A percentile compares a stretch with the other conserved stretches of the same genome.
Evolutionary conservation across 73 alveolate species (phyloP).

Genomic region (Stentor coeruleus): DNA sequence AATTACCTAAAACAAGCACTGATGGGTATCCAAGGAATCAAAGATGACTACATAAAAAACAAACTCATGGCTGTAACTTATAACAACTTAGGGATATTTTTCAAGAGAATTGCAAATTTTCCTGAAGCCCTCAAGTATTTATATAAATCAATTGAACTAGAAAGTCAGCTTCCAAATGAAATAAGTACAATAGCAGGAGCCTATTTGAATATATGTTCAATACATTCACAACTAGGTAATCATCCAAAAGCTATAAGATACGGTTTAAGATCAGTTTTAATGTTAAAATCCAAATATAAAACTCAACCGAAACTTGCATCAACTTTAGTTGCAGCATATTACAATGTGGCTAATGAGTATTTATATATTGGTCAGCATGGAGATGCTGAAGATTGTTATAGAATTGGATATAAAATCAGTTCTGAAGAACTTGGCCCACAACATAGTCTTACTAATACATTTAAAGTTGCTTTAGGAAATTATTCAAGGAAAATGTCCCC

Average conservation of each 20-base stretch:
- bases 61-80: slow-evolving; percentile 1
- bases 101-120: not conserved
- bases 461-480: not conserved
- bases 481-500: not conserved
- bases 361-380: not conserved
- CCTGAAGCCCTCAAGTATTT: slow-evolving; percentile 3
- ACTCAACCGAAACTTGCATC: not conserved
- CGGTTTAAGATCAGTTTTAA: not conserved
- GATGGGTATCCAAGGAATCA: not conserved
- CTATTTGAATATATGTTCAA: slow-evolving; percentile 8
- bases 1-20: slow-evolving; percentile 2
- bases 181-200: slow-evolving; percentile 14
- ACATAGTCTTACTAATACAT: not conserved
- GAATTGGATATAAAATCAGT: not conserved
- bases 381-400: slow-evolving; percentile 8
- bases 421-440: not conserved
- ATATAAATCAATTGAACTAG: slow-evolving; percentile 1
- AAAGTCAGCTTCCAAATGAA: slow-evolving; percentile 17
- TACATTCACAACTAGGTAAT: not conserved
- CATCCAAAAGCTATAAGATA: not conserved
- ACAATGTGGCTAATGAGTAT: slow-evolving; percentile 9
- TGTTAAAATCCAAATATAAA: not conserved
- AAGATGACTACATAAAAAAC: not conserved
- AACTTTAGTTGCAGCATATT: slow-evolving; percentile 3
- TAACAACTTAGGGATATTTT: not conserved